Base-by-base conservation (phyloP, 2,329 filamentous ascomycete genomes). In the Curvularia eragrostidis region DNA sequence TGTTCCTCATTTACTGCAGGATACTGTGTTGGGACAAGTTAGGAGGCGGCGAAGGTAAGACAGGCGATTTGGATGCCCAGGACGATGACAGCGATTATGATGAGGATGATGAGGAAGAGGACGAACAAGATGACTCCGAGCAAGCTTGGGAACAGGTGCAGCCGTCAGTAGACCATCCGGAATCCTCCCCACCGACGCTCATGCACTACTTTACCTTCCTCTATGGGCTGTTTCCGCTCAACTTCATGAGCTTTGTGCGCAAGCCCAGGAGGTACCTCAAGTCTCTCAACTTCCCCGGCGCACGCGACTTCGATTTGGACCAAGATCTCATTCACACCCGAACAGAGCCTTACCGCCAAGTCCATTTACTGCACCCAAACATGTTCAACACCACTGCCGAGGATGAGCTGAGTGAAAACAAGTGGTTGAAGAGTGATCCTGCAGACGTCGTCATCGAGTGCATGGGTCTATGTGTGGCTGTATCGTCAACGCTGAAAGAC, bases 241-340 rank as follows among this genome's bases (percentile, higher is more conserved):
- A 94, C 72, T 92, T 95, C 66, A 90, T 92, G 85, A 89, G 89
- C 75, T 95, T 94, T 71, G 89, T 95, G 61, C 85, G 91, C 55
- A 94, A 94, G 70, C 91, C 91, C 3, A 87, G 92, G 65, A 86
- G 89, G 62, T 94, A 90, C 70, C 80, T 95, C 9, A 88, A 91
- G 46, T 88, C 90, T 68, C 86, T 89, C 39, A 86, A 91, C 62
- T 89, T 87, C 30, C 82, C 85, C 4, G 86, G 88, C 48, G 84
- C 87, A 1, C 89, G 93, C 62, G 89, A 91, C 53, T 84, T 94
- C 42, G 90, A 93, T 68, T 84, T 94, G 2, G 89, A 94, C 65
- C 89, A 91, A 30, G 87, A 87, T 3, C 87, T 93, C 65, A 91
- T 95, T 54, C 83, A 90, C 5, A 85, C 89, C 66, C 84, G 90